Conservation (phyloP, 768 basidiomycete genomes). For the Scleroderma citrinum region DNA sequence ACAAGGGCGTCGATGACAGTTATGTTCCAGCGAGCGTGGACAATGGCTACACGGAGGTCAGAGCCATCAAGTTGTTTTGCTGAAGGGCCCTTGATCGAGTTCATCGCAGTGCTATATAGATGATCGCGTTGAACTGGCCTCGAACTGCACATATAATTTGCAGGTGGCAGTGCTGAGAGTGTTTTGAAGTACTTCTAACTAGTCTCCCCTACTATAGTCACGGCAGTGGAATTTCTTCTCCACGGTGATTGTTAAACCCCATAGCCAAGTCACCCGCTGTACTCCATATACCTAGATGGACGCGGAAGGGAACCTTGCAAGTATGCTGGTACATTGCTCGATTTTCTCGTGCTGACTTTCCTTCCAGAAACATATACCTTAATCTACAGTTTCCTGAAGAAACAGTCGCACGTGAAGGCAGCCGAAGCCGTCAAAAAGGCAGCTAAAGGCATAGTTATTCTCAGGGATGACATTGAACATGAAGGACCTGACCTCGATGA, state of each 20-base stretch:
- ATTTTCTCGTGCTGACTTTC: slow-evolving; percentile 9
- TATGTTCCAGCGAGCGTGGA: slow-evolving; percentile 96
- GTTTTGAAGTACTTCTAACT: too few species aligned
- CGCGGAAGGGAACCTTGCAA: slow-evolving; percentile 49
- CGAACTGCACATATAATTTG: too few species aligned
- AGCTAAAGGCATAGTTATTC: slow-evolving; percentile 52
- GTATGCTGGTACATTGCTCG: slow-evolving; percentile 30
- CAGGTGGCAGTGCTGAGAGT: too few species aligned
- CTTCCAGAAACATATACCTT: slow-evolving; percentile 65
- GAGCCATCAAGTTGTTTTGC: slow-evolving; percentile 71
- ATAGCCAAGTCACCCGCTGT: too few species aligned
- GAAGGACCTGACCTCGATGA: slow-evolving; percentile 55
- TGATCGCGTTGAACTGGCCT: too few species aligned
- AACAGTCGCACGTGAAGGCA: slow-evolving; percentile 61
- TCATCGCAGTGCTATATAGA: slow-evolving; percentile 22
- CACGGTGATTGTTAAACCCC: too few species aligned
- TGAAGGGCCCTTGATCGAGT: slow-evolving; percentile 72
- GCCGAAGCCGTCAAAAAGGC: slow-evolving; percentile 73
- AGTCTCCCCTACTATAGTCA: too few species aligned
- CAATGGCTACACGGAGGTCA: slow-evolving; percentile 77
- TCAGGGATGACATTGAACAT: slow-evolving; percentile 47
- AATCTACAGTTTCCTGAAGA: slow-evolving; percentile 66
- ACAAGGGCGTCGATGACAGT: slow-evolving; percentile 81
- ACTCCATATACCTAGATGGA: too few species aligned
- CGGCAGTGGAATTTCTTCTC: too few species aligned